These are phyloP conservation scores for Areca catechu DNA, from an alignment of 176 grass and related monocot species.

Conservation along the genomic window DNA sequence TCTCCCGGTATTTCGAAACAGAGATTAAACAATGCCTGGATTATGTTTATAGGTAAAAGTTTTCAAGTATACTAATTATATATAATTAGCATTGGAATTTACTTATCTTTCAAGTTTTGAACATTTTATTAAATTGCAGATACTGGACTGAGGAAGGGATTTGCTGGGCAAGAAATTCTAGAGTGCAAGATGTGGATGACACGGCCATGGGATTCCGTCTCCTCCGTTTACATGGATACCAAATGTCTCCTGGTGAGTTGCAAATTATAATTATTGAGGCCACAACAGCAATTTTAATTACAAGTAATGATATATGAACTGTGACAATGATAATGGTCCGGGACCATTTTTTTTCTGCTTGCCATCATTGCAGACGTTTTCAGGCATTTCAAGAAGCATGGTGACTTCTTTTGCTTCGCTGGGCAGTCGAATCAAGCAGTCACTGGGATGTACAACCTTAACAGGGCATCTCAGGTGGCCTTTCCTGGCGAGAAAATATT, in stretches of 20 bases:
- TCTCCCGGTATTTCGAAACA: constrained; percentile 1
- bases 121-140: constrained; percentile 18
- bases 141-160: constrained; percentile 77
- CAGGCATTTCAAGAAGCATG: constrained; percentile 77
- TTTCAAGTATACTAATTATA: no score
- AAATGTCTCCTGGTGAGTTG: constrained; percentile 57
- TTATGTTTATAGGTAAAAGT: constrained; percentile 4
- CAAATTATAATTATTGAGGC: no score
- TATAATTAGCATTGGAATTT: no score
- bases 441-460: constrained; percentile 95
- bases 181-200: constrained; percentile 65
- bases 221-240: constrained; percentile 65
- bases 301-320: no score
- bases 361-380: constrained; percentile 43
- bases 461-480: constrained; percentile 42
- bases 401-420: constrained; percentile 67
- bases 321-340: no score
- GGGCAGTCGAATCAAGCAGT: constrained; percentile 88
- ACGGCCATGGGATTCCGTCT: constrained; percentile 83
- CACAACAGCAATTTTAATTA: no score
- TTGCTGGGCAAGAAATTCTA: constrained; percentile 72
- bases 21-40: constrained; percentile 2
- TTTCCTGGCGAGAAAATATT: constrained; percentile 51
- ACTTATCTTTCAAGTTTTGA: no score
- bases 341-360: no score